Evolutionary conservation across 2,329 filamentous ascomycete species (phyloP).

Genomic region (Nemania bipapillata): DNA sequence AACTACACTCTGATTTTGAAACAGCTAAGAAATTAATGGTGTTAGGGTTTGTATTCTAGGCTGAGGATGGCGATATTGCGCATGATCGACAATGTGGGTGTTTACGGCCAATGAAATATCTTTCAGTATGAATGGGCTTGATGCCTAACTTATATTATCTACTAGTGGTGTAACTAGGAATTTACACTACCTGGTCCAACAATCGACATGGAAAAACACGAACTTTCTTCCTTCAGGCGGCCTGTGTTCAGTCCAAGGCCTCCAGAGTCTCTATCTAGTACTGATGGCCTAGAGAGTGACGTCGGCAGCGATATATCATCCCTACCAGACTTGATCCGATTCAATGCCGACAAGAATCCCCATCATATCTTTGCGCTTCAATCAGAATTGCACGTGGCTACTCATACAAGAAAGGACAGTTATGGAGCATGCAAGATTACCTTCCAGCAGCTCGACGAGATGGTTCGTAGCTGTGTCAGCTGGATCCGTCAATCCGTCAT

Average conservation of each 20-base stretch:
- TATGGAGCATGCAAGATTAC: slow-evolving; percentile 30
- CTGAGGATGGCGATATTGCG: neutral
- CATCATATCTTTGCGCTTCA: slow-evolving; percentile 39
- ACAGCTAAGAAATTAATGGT: neutral
- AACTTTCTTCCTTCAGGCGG: slow-evolving; percentile 8
- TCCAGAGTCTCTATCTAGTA: neutral
- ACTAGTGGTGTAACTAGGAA: neutral
- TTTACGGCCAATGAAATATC: neutral
- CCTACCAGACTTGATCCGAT: slow-evolving; percentile 40
- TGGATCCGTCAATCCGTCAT: slow-evolving; percentile 27
- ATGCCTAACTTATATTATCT: neutral
- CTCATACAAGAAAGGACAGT: neutral
- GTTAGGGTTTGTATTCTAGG: neutral
- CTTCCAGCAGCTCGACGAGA: slow-evolving; percentile 23
- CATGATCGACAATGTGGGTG: neutral
- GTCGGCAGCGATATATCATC: slow-evolving; percentile 36
- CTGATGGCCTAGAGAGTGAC: neutral
- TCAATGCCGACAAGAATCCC: slow-evolving; percentile 38
- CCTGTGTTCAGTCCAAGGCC: slow-evolving; percentile 20
- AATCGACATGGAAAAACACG: slow-evolving; percentile 3
- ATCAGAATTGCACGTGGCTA: slow-evolving; percentile 14
- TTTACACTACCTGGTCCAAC: neutral
- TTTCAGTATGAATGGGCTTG: neutral
- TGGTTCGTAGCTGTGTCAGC: slow-evolving; percentile 23
- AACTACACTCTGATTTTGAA: neutral